A percentile compares a stretch with the other conserved stretches of the same genome.
Conservation (phyloP, 1,139 yeast genomes). For the Kodamaea plutei region DNA sequence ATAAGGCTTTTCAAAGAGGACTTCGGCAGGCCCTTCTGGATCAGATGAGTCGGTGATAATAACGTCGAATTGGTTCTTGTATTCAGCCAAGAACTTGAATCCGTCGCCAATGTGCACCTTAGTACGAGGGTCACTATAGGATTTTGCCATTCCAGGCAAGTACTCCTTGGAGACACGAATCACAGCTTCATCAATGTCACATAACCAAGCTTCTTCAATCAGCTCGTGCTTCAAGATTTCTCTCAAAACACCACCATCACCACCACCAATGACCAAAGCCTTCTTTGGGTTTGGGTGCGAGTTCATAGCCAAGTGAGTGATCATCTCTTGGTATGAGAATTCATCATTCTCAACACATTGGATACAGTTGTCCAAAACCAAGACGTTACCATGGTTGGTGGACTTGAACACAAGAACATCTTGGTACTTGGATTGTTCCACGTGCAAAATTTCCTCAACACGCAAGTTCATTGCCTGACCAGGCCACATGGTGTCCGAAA, state of each 20-base stretch:
- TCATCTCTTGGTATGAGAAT: slow-evolving; percentile 94
- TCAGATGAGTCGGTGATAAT: slow-evolving; percentile 93
- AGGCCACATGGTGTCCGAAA: slow-evolving; percentile 88
- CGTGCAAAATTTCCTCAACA: slow-evolving; percentile 78
- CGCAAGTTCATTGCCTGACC: slow-evolving; percentile 89
- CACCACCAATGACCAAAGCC: slow-evolving; percentile 92
- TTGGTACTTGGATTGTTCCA: slow-evolving; percentile 80
- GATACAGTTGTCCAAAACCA: slow-evolving; percentile 85
- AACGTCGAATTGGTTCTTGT: slow-evolving; percentile 71
- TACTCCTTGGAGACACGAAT: slow-evolving; percentile 76
- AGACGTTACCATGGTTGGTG: slow-evolving; percentile 83
- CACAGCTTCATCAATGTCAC: slow-evolving; percentile 91
- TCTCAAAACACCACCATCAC: slow-evolving; percentile 94
- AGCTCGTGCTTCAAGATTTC: slow-evolving; percentile 83
- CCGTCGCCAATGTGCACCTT: slow-evolving; percentile 87
- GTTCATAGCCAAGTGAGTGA: slow-evolving; percentile 82
- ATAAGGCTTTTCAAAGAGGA: slow-evolving; percentile 82
- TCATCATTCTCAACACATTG: slow-evolving; percentile 95
- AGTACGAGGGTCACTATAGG: slow-evolving; percentile 78
- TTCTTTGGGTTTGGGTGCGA: slow-evolving; percentile 87
- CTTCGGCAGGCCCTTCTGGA: slow-evolving; percentile 96
- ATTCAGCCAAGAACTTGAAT: slow-evolving; percentile 79
- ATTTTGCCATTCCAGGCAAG: slow-evolving; percentile 79
- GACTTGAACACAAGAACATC: slow-evolving; percentile 78
- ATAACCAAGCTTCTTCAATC: slow-evolving; percentile 81